Evolutionary conservation across 441 rosid species (phyloP), one percentile per base, ranked within the genome.

Genomic region (Jatropha podagrica): DNA sequence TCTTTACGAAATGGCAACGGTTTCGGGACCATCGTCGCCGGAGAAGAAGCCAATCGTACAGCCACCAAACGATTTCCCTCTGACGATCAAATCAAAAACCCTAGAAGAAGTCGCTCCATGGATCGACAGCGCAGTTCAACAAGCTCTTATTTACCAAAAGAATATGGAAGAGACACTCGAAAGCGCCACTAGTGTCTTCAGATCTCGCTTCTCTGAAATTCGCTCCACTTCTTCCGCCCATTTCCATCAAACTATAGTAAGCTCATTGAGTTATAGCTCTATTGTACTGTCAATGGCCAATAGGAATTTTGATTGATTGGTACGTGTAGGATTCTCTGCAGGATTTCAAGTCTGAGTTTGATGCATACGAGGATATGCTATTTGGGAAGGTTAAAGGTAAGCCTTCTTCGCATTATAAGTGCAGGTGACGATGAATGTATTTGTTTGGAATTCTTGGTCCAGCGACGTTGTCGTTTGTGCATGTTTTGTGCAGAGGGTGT

Each of bases 371-470:
- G 81, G 82, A 81, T 56, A 74, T 85, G 76, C 69, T 84, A 40
- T 86, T 95, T 52, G 87, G 85, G 74, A 91, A 84, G 80, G 73
- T 91, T 65, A 93, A 90, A 89, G 98, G 98, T 93, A 61, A 46
- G 26, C 74, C 67, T 44, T 44, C 23, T 40, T 48, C 59, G 9
- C 67, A 6, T 41, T 68, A 11, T 62, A 18, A 14, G 11, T 7
- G 9, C 40, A 54, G 61, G 38, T 68, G 18, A 4, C 64, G 17
- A 44, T 44, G 9, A 44, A 44, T 44, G 48, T 44, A 7, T 44
- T 44, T 44, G 48, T 49, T 51, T 38, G 46, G 42, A 4, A 49
- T 41, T 27, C 32, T 32, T 32, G 23, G 41, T n/a, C 74, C 65
- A 5, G 7, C 49, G 17, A 41, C 26, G 49, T 75, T 73, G 41